phyloP scores from a whole-genome alignment of 2,329 filamentous ascomycete genomes.

The Cadophora sp. region DNA sequence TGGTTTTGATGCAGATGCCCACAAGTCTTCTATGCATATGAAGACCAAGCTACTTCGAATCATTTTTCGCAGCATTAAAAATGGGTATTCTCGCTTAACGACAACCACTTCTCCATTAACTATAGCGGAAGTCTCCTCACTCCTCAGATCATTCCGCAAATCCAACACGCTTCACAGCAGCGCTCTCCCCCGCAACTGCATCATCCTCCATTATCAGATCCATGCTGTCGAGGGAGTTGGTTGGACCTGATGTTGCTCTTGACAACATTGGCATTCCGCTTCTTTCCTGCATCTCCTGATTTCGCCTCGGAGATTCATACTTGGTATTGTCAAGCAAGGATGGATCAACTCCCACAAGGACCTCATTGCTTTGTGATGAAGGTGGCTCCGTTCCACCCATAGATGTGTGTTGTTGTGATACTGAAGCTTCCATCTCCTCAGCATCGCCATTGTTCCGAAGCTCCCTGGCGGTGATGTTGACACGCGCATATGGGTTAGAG shows the following conservation, averaged over 20 bases:
- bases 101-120: not conserved
- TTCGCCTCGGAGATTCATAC: not conserved
- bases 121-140: not conserved
- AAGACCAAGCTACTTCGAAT: not conserved
- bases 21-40: not conserved
- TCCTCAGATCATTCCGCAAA: conserved; percentile 27
- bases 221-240: conserved; percentile 38
- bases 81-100: conserved; percentile 15
- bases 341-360: conserved; percentile 40
- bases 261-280: conserved; percentile 35
- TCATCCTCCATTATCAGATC: conserved; percentile 42
- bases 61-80: not conserved
- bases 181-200: conserved; percentile 33
- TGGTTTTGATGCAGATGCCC: too few relatives aligned
- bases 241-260: conserved; percentile 19
- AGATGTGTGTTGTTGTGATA: not conserved
- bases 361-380: conserved; percentile 22
- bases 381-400: not conserved
- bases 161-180: conserved; percentile 38
- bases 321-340: conserved; percentile 15
- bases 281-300: conserved; percentile 42
- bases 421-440: not conserved
- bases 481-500: conserved; percentile 16
- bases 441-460: conserved; percentile 13
- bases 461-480: conserved; percentile 25